Conservation (phyloP, 176 grass and related monocot genomes). For the Tillandsia fasciculata region DNA sequence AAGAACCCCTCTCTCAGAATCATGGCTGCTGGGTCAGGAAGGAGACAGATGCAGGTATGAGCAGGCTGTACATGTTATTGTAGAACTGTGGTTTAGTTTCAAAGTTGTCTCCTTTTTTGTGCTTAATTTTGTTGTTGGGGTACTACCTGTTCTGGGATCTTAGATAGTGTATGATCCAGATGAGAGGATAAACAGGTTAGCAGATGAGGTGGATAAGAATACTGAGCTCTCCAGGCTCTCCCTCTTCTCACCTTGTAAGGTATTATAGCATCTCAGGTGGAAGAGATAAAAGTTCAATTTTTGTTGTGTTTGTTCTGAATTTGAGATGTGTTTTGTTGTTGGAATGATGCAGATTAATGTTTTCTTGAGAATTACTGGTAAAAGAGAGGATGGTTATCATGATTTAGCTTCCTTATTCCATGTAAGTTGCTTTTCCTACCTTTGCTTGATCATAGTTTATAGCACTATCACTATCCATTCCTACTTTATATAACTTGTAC, state of each 20-base stretch:
- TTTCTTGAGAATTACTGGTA: conserved; percentile 91
- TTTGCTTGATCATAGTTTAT: conserved; percentile 7
- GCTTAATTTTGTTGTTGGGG: not conserved
- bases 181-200: conserved; percentile 61
- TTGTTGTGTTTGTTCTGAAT: not conserved
- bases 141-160: conserved; percentile 13
- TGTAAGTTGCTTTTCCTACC: conserved; percentile 36
- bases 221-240: conserved; percentile 67
- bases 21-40: conserved; percentile 42
- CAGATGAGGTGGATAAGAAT: conserved; percentile 62
- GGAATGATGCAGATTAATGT: conserved; percentile 55
- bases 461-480: not conserved
- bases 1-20: conserved; percentile 21
- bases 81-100: not conserved
- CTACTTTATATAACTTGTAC: not conserved
- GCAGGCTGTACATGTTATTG: not conserved
- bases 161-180: conserved; percentile 65
- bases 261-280: conserved; percentile 24
- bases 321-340: not conserved
- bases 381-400: conserved; percentile 83
- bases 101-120: conserved; percentile 7
- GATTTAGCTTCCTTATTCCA: conserved; percentile 97
- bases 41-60: conserved; percentile 66
- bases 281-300: not conserved
- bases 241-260: conserved; percentile 97